These are phyloP conservation scores for Ceratocystis eucalypticola DNA, from an alignment of 2,329 filamentous ascomycete species.

Conservation along the genomic window DNA sequence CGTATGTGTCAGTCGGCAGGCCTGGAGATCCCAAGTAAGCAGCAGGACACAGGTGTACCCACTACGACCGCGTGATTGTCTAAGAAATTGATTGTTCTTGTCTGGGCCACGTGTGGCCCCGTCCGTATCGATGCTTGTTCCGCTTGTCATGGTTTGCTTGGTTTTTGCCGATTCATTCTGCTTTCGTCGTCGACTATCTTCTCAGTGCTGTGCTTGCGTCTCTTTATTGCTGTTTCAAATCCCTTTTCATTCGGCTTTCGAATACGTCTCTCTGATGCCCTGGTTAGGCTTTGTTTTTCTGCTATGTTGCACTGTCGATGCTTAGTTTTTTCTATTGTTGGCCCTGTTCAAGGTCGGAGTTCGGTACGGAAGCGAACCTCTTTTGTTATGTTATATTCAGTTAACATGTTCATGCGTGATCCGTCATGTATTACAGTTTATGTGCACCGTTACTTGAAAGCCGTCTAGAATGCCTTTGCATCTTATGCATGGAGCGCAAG, in stretches of 20 bases:
- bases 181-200: background rate
- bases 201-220: background rate
- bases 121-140: background rate
- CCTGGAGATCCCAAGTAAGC: conserved; percentile 27
- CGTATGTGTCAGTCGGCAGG: conserved; percentile 49
- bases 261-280: background rate
- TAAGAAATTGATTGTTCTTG: background rate
- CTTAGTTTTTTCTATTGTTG: background rate
- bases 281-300: background rate
- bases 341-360: background rate
- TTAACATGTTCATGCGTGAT: background rate
- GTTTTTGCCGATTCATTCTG: background rate
- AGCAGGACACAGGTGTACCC: conserved; percentile 8
- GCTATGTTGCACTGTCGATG: background rate
- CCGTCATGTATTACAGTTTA: background rate
- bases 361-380: background rate
- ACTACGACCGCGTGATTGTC: conserved; percentile 5
- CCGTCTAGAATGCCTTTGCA: background rate
- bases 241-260: background rate
- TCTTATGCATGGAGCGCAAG: too few species aligned
- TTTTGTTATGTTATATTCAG: background rate
- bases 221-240: background rate
- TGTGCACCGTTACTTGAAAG: background rate
- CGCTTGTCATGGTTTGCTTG: too few species aligned
- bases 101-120: background rate